phyloP scores from a whole-genome alignment of 108 stramenopile species.

The Skeletonema marinoi region DNA sequence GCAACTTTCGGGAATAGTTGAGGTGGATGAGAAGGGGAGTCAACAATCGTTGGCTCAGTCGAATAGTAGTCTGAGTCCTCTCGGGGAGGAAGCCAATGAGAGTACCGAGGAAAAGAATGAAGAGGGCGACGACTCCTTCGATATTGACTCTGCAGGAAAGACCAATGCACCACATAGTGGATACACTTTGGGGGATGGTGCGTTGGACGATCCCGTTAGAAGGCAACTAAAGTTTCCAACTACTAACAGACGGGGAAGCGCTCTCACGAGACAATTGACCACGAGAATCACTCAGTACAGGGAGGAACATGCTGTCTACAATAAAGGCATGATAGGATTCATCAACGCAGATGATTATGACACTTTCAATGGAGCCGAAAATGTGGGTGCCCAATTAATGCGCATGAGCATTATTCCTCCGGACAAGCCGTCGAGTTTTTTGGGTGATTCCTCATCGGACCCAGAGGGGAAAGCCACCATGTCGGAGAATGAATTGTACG shows the following conservation, averaged over 20 bases:
- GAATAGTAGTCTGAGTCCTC: too few relatives aligned
- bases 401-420: slow-evolving; percentile 14
- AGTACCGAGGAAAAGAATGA: not conserved
- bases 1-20: not conserved
- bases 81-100: not conserved
- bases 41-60: too few relatives aligned
- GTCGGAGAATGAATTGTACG: slow-evolving; percentile 52
- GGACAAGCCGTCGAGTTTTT: not conserved
- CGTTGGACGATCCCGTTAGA: not conserved
- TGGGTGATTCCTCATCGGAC: slow-evolving; percentile 1
- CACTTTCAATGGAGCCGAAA: slow-evolving; percentile 44
- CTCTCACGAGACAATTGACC: slow-evolving; percentile 27
- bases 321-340: slow-evolving; percentile 23
- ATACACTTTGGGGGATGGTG: not conserved
- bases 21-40: not conserved
- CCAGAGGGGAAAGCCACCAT: slow-evolving; percentile 26
- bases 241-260: not conserved
- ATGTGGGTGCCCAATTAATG: slow-evolving; percentile 29
- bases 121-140: not conserved
- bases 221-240: not conserved
- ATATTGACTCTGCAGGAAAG: not conserved
- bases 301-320: slow-evolving; percentile 41
- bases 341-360: slow-evolving; percentile 31
- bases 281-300: slow-evolving; percentile 17
- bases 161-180: not conserved